Conservation (phyloP, 176 grass and related monocot species). For the Panicum miliaceum region DNA sequence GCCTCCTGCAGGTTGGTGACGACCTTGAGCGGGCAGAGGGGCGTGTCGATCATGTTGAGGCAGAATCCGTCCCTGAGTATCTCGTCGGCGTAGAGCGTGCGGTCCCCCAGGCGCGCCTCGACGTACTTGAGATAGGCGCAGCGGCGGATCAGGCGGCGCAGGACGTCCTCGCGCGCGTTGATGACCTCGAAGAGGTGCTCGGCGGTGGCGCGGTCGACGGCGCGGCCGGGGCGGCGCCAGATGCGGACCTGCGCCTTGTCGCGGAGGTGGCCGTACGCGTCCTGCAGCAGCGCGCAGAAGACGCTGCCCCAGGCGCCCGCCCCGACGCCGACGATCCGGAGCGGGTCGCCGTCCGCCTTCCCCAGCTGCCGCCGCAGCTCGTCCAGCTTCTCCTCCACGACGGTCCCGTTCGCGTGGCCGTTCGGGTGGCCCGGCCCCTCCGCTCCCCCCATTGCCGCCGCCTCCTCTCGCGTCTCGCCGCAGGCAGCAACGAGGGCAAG, state of each 20-base stretch:
- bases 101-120: conserved; percentile 83
- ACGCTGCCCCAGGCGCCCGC: conserved; percentile 97
- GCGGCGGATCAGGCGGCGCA: conserved; percentile 74
- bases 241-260: conserved; percentile 92
- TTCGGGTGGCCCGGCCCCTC: conserved; percentile 47
- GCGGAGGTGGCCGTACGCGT: conserved; percentile 89
- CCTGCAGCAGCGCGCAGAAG: conserved; percentile 92
- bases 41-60: conserved; percentile 97
- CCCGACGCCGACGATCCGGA: conserved; percentile 88
- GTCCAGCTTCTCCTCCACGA: conserved; percentile 74
- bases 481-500: conserved; percentile 18
- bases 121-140: conserved; percentile 98
- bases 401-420: conserved; percentile 64
- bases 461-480: background rate
- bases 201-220: conserved; percentile 84
- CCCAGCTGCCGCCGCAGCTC: conserved; percentile 82
- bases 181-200: conserved; percentile 92
- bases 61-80: conserved; percentile 95
- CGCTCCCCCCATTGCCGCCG: conserved; percentile 44
- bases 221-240: conserved; percentile 79
- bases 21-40: conserved; percentile 92
- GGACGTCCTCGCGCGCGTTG: conserved; percentile 92
- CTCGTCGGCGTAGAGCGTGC: conserved; percentile 89
- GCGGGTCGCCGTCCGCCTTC: conserved; percentile 73
- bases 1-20: conserved; percentile 99